Evolutionary conservation across 257 asterid species (phyloP).

Genomic region (Gentiana macrophylla): DNA sequence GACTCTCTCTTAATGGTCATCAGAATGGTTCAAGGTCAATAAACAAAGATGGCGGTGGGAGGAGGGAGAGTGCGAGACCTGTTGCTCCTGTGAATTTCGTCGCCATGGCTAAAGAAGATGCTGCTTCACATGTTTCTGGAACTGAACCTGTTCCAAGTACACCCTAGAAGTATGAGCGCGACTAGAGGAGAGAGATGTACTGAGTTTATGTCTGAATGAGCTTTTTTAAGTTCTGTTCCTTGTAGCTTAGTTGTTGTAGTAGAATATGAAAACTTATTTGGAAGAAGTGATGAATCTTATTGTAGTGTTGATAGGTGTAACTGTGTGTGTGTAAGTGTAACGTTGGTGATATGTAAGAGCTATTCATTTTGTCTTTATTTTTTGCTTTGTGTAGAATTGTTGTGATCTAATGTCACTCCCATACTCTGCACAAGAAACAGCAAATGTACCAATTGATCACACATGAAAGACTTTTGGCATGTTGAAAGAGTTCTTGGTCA

Average conservation of each 20-base stretch:
- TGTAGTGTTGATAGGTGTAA: too few relatives aligned
- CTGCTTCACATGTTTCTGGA: slow-evolving; percentile 33
- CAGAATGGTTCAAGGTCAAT: slow-evolving; percentile 73
- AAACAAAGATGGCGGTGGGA: slow-evolving; percentile 59
- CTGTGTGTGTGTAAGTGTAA: slow-evolving; percentile 3
- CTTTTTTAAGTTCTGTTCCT: too few relatives aligned
- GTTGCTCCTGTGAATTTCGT: slow-evolving; percentile 63
- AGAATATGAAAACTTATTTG: slow-evolving; percentile 17
- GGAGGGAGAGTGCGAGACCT: slow-evolving; percentile 44
- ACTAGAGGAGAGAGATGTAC: slow-evolving; percentile 1
- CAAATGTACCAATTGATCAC: too few relatives aligned
- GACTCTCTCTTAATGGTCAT: slow-evolving; percentile 67
- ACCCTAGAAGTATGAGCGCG: slow-evolving; percentile 11
- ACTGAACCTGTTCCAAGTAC: slow-evolving; percentile 24
- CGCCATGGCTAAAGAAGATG: slow-evolving; percentile 53
- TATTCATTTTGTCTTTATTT: background rate
- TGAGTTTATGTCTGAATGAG: background rate
- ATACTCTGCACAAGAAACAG: too few relatives aligned
- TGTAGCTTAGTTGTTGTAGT: too few relatives aligned
- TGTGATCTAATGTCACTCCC: too few relatives aligned
- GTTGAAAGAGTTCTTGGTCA: too few relatives aligned
- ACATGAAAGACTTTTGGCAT: too few relatives aligned
- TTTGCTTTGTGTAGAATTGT: too few relatives aligned
- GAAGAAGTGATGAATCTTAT: background rate
- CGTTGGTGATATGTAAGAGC: slow-evolving; percentile 11